These are phyloP conservation scores for Tetrapyrgos nigripes DNA, from an alignment of 1,284 basidiomycete genomes.

Conservation along the genomic window DNA sequence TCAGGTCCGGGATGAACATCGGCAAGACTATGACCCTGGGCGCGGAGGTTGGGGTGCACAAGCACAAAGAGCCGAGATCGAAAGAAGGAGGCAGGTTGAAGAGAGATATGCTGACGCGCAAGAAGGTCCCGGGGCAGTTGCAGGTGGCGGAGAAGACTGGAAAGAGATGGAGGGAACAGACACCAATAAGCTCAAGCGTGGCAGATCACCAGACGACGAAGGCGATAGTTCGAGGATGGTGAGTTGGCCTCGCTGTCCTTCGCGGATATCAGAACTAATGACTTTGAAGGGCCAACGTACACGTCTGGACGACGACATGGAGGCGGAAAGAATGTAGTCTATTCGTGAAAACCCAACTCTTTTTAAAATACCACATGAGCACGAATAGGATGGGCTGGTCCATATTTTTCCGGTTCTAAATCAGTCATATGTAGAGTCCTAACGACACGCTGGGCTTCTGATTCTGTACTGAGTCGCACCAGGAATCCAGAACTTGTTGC, in stretches of 20 bases:
- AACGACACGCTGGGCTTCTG: constrained; percentile 73
- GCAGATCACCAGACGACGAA: constrained; percentile 74
- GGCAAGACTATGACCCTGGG: constrained; percentile 96
- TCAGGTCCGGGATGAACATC: constrained; percentile 94
- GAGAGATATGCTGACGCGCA: constrained; percentile 90
- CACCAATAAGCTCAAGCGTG: constrained; percentile 60
- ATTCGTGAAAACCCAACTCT: neutral
- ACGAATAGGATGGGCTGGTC: constrained; percentile 52
- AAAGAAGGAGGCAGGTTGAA: constrained; percentile 82
- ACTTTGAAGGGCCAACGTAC: constrained; percentile 53
- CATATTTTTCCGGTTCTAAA: constrained; percentile 43
- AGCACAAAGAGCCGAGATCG: constrained; percentile 78
- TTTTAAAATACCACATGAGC: constrained; percentile 67
- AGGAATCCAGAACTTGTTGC: constrained; percentile 56
- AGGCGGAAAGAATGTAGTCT: constrained; percentile 69
- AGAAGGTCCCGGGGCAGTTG: constrained; percentile 81
- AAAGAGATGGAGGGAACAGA: constrained; percentile 60
- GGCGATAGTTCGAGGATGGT: constrained; percentile 63
- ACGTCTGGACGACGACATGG: constrained; percentile 64
- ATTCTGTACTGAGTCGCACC: constrained; percentile 57
- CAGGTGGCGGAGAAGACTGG: constrained; percentile 87
- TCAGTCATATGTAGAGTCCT: constrained; percentile 66
- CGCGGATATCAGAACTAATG: constrained; percentile 13
- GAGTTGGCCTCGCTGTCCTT: constrained; percentile 30
- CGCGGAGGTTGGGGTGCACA: constrained; percentile 97